Evolutionary conservation across 2,329 filamentous ascomycete species (phyloP).

Genomic region (Raffaelea ambrosiae): DNA sequence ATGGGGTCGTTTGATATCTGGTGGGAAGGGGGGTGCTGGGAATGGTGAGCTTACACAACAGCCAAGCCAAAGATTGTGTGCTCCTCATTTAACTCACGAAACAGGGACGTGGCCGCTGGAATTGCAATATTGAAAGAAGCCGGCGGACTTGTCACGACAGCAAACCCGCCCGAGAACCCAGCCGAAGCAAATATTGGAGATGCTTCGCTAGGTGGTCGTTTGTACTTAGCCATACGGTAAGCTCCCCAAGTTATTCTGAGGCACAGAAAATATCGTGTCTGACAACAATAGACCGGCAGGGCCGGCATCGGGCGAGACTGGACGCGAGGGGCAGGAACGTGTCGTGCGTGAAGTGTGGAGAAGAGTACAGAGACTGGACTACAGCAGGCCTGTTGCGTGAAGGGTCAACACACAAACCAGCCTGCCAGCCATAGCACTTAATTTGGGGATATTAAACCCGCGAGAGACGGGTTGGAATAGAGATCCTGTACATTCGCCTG

Average conservation of each 20-base stretch:
- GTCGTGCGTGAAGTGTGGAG: conserved; percentile 66
- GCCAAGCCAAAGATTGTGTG: background rate
- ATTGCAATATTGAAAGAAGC: conserved; percentile 66
- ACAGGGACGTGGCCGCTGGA: conserved; percentile 65
- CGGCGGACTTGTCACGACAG: conserved; percentile 64
- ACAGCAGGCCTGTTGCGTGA: conserved; percentile 20
- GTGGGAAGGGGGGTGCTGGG: conserved; percentile 79
- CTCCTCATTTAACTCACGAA: background rate
- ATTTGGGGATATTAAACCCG: too few relatives aligned
- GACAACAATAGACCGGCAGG: conserved; percentile 54
- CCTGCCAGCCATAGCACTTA: too few relatives aligned
- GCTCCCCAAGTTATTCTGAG: conserved; percentile 9
- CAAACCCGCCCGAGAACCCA: conserved; percentile 56
- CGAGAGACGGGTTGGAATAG: too few relatives aligned
- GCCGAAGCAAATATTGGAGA: conserved; percentile 48
- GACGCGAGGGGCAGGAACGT: conserved; percentile 58
- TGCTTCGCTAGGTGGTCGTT: conserved; percentile 54
- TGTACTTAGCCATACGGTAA: conserved; percentile 63
- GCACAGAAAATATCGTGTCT: background rate
- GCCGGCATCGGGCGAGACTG: conserved; percentile 51
- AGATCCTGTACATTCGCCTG: too few relatives aligned
- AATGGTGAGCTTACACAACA: conserved; percentile 46
- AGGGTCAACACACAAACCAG: too few relatives aligned
- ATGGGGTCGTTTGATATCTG: conserved; percentile 72
- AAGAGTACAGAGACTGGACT: conserved; percentile 57